Evolutionary conservation across 2,329 filamentous ascomycete genomes (phyloP), one percentile per base, ranked within the genome.

Genomic region (Penicillium thymicola): DNA sequence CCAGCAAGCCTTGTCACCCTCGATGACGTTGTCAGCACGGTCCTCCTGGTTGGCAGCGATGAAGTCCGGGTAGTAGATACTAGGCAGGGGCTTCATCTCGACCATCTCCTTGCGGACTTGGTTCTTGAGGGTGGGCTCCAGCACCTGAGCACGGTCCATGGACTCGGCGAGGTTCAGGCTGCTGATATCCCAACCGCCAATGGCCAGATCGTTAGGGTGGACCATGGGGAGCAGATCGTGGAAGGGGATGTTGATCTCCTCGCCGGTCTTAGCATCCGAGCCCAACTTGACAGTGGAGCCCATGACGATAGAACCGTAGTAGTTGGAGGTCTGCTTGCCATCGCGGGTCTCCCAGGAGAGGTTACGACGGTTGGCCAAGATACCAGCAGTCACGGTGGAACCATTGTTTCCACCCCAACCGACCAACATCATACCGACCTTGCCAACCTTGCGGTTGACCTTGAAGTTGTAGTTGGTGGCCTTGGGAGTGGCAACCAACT

Each of bases 341-440:
- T 97, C 91, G 71, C 93, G 92, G 69, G 94, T 97, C 63, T 97
- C 90, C 94, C 94, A 99, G 60, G 82, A 81, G 57, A 97, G 84
- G 57, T 85, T 83, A 67, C 88, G 89, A 73, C 90, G 89, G 79
- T 99, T 99, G 78, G 93, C 94, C 73, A 99, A 84, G 77, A 99
- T 96, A 75, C 93, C 94, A 60, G 94, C 94, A 58, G 94, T 97
- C 61, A 99, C 91, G 57, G 94, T 99, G 65, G 91, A 91, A 65
- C 94, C 94, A 74, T 99, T 99, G 85, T 99, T 99, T 72, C 94
- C 94, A 77, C 94, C 94, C 86, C 89, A 93, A 63, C 94, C 94
- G 65, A 99, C 93, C 65, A 99, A 84, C 94, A 99, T 97, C 81
- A 97, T 85, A 72, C 94, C 94, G 66, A 91, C 85, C 83, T 93